Evolutionary conservation across 2,329 filamentous ascomycete genomes (phyloP), one percentile per base, ranked within the genome.

Genomic region (Colletotrichum salicis): DNA sequence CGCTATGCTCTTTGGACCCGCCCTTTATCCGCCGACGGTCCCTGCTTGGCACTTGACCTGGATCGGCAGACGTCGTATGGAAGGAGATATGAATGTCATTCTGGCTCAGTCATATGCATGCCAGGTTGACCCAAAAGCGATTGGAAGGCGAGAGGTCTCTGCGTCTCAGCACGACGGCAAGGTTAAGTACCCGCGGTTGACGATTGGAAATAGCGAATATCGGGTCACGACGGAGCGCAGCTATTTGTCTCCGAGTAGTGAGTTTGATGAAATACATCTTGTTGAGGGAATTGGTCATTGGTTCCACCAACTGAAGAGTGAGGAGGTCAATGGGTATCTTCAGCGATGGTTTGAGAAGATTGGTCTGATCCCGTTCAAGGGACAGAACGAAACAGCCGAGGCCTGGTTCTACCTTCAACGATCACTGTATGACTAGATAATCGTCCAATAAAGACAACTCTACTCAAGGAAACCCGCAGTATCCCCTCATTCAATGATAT

Each of bases 1-100:
- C 4, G 31, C 19, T 4, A 29, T 24, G 24, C 41, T 69, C 3
- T 62, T 71, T n/a, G 31, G 22, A 1, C 8, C 22, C 15, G 48
- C 27, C 2, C 19, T 69, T 15, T 51, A 68, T 27, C 64, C 65
- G 1, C 29, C 45, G 1, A 24, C 58, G n/a, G 54, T 68, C 5
- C 69, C 64, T 3, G 29, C 56, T 11, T 69, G 70, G 70, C 70
- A 72, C 22, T 45, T 41, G 19, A 54, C 70, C 8, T 64, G 70
- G 70, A 31, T 60, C 27, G n/a, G 33, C 12, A 52, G 59, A 19
- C 52, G 59, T 5, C 54, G 48, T 11, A 51, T 48, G 54, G 41
- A 55, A n/a, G 51, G 31, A 8, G 59, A 69, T 19, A 57, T 54
- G 58, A 51, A 24, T 4, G 48, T 65, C 6, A 33, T 72, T 5